phyloP scores from a whole-genome alignment of 768 basidiomycete genomes.

The Termitomyces sp. region DNA sequence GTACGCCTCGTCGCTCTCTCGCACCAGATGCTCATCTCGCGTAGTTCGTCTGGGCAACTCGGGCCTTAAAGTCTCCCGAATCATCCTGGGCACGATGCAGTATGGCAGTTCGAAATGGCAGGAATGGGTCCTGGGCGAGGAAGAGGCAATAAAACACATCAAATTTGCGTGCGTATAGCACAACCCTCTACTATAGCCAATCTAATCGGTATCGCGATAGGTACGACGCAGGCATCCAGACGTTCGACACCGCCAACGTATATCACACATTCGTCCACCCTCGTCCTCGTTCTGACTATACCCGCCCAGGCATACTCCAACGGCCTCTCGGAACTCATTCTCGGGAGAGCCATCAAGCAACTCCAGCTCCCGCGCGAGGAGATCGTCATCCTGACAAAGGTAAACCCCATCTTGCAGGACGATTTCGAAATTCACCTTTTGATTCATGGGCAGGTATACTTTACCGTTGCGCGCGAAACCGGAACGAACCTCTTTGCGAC shows the following conservation, averaged over 20 bases:
- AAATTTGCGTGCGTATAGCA: constrained; percentile 38
- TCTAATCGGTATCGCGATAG: neutral
- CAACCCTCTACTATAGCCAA: neutral
- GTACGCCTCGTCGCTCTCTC: neutral
- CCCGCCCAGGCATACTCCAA: constrained; percentile 57
- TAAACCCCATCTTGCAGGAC: constrained; percentile 20
- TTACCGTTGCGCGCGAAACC: constrained; percentile 23
- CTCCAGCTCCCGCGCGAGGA: constrained; percentile 53
- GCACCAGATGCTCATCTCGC: neutral
- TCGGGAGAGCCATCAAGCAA: constrained; percentile 70
- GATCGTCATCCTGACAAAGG: constrained; percentile 68
- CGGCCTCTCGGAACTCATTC: constrained; percentile 58
- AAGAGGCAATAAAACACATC: constrained; percentile 50
- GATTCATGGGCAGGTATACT: constrained; percentile 29
- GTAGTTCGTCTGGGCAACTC: constrained; percentile 46
- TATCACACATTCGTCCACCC: neutral
- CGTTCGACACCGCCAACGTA: constrained; percentile 51
- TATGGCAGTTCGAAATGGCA: constrained; percentile 54
- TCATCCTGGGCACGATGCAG: constrained; percentile 62
- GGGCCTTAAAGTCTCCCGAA: constrained; percentile 59
- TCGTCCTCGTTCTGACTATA: neutral
- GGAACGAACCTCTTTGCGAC: constrained; percentile 5
- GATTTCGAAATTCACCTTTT: neutral
- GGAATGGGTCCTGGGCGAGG: constrained; percentile 41
- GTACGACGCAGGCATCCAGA: constrained; percentile 54